phyloP scores from a whole-genome alignment of 129 eudicot genomes.

The Silybum marianum region DNA sequence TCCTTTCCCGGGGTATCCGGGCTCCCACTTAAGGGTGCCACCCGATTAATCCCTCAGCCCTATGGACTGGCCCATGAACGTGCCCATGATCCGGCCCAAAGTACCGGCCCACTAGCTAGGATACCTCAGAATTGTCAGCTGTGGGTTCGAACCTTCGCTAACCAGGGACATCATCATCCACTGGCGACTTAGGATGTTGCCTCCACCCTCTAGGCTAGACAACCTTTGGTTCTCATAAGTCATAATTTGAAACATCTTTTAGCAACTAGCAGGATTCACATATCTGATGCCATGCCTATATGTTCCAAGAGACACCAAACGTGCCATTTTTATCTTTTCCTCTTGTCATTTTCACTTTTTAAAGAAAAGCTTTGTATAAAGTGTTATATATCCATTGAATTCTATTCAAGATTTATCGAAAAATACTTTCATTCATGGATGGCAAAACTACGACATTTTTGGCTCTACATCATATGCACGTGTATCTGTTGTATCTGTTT shows the following conservation, averaged over 20 bases:
- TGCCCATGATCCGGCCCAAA: no score
- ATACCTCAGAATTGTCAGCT: no score
- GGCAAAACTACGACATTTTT: neutral
- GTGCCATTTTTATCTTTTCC: conserved; percentile 17
- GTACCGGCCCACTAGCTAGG: no score
- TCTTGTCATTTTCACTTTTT: neutral
- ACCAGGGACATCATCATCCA: no score
- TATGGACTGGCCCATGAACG: no score
- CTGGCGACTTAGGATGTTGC: no score
- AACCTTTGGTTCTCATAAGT: no score
- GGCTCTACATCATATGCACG: neutral
- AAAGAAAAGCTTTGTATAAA: neutral
- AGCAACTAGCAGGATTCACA: conserved; percentile 12
- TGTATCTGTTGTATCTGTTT: neutral
- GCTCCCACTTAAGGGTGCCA: no score
- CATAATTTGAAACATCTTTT: neutral
- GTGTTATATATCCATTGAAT: neutral
- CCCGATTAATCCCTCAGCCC: no score
- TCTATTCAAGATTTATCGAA: conserved; percentile 1
- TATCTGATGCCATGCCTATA: conserved; percentile 9
- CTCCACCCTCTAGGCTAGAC: no score
- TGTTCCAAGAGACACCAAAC: conserved; percentile 6
- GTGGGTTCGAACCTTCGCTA: no score
- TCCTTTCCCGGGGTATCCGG: no score
- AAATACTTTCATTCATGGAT: neutral